Evolutionary conservation across 306 rosid species (phyloP).

Genomic region (Citrullus colocynthis): DNA sequence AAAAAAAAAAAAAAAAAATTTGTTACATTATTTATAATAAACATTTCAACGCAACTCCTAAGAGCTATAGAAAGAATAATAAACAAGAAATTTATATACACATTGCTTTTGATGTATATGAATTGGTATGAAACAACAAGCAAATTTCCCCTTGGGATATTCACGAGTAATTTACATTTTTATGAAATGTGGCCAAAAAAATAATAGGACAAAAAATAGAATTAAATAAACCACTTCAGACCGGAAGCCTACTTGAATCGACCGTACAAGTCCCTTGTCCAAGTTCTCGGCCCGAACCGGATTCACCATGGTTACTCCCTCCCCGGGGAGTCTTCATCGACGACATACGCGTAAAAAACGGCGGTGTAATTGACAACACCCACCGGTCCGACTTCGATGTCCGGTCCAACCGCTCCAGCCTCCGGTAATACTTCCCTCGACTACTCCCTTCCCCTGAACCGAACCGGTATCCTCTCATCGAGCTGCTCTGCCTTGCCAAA

Average conservation of each 20-base stretch:
- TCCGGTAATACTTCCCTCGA: slow-evolving; percentile 26
- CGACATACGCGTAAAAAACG: slow-evolving; percentile 44
- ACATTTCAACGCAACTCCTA: background rate
- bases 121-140: background rate
- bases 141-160: background rate
- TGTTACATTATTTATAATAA: too few species aligned
- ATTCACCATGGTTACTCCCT: slow-evolving; percentile 20
- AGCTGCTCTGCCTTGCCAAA: slow-evolving; percentile 41
- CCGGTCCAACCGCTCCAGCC: slow-evolving; percentile 31
- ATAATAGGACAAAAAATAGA: background rate
- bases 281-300: slow-evolving; percentile 15
- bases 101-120: background rate
- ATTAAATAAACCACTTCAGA: slow-evolving; percentile 7
- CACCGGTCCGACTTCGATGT: slow-evolving; percentile 57
- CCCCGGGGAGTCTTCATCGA: slow-evolving; percentile 44
- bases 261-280: slow-evolving; percentile 14
- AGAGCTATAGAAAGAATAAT: background rate
- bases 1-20: too few species aligned
- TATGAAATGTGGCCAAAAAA: background rate
- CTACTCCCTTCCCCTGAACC: slow-evolving; percentile 41
- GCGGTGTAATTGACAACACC: slow-evolving; percentile 44
- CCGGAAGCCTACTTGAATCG: slow-evolving; percentile 28
- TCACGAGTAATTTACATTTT: background rate
- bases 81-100: background rate
- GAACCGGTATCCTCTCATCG: slow-evolving; percentile 41